Evolutionary conservation across 1,139 yeast species (phyloP).

Genomic region (Kodamaea sp.): DNA sequence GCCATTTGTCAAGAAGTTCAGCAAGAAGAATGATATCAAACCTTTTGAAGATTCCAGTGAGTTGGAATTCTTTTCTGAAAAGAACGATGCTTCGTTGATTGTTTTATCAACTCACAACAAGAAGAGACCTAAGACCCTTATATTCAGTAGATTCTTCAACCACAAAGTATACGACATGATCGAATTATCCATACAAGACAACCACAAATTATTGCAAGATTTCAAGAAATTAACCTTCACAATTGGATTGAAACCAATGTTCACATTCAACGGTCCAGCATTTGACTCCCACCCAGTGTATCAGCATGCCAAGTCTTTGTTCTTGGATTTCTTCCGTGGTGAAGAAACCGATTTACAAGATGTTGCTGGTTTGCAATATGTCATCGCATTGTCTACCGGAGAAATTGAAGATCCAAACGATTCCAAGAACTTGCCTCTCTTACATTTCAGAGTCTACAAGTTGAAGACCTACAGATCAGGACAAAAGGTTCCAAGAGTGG

Average conservation of each 20-base stretch:
- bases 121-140: constrained; percentile 89
- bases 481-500: constrained; percentile 91
- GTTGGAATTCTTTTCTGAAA: constrained; percentile 89
- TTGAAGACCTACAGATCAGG: constrained; percentile 79
- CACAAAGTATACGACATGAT: constrained; percentile 91
- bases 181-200: constrained; percentile 74
- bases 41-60: constrained; percentile 93
- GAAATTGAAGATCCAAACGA: constrained; percentile 70
- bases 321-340: constrained; percentile 90
- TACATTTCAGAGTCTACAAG: constrained; percentile 88
- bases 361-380: constrained; percentile 91
- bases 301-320: constrained; percentile 82
- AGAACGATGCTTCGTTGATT: constrained; percentile 85
- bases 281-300: constrained; percentile 88
- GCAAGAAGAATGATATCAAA: constrained; percentile 82
- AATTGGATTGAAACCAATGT: constrained; percentile 92
- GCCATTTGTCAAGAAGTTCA: constrained; percentile 85
- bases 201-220: constrained; percentile 72
- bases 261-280: constrained; percentile 87
- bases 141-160: constrained; percentile 87
- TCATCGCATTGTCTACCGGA: constrained; percentile 79
- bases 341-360: constrained; percentile 82
- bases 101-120: constrained; percentile 84
- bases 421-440: constrained; percentile 60
- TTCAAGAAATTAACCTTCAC: constrained; percentile 80